Conservation (phyloP, 345 rosid species). For the Combretum micranthum region DNA sequence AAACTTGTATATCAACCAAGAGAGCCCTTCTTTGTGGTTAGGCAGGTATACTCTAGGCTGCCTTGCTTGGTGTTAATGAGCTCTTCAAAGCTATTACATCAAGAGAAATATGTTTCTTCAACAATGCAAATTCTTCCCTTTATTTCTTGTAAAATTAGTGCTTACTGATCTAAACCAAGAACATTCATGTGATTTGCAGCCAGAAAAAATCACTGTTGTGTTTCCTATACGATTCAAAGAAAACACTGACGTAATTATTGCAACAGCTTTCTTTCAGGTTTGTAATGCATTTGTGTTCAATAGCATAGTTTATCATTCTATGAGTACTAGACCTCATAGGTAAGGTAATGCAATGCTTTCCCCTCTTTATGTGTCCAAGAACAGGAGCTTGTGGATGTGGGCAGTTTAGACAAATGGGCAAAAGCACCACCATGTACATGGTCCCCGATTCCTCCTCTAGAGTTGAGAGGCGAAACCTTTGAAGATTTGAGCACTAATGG, state of each 20-base stretch:
- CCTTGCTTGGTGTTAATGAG: too few species aligned
- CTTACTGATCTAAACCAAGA: background rate
- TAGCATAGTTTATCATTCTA: too few species aligned
- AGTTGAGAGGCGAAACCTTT: slow-evolving; percentile 70
- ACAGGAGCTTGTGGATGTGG: slow-evolving; percentile 77
- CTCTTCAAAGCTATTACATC: too few species aligned
- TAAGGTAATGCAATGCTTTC: too few species aligned
- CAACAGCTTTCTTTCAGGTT: slow-evolving; percentile 84
- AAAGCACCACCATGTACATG: slow-evolving; percentile 77
- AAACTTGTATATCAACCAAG: slow-evolving; percentile 63
- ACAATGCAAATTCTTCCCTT: too few species aligned
- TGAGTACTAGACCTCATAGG: too few species aligned
- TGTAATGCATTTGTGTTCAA: background rate
- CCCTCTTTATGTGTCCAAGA: too few species aligned
- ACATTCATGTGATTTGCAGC: slow-evolving; percentile 28
- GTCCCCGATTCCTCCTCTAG: slow-evolving; percentile 88
- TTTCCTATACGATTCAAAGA: slow-evolving; percentile 90
- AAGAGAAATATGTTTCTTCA: background rate
- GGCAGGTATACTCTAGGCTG: slow-evolving; percentile 40
- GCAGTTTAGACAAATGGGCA: slow-evolving; percentile 57
- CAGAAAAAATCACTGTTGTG: slow-evolving; percentile 51
- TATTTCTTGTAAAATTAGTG: too few species aligned
- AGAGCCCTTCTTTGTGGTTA: slow-evolving; percentile 73
- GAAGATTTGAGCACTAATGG: slow-evolving; percentile 78
- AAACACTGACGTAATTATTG: slow-evolving; percentile 66